Conservation (phyloP, 1,284 basidiomycete genomes). For the Volvariella volvacea region DNA sequence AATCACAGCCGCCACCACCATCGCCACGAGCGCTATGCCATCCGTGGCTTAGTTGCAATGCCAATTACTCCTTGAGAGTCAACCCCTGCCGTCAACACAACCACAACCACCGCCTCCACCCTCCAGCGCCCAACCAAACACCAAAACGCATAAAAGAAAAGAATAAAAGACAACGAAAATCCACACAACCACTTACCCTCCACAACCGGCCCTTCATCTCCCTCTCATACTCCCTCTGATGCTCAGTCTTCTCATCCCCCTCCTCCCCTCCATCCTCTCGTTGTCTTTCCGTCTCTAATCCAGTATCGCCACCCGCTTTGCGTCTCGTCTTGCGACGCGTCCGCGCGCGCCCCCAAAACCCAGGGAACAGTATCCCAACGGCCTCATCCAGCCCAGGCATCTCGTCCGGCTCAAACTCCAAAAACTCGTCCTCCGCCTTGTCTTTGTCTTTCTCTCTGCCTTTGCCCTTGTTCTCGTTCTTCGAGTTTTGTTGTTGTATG, state of each 20-base stretch:
- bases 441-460: conserved; percentile 17
- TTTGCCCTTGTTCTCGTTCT: neutral
- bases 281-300: conserved; percentile 14
- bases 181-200: conserved; percentile 60
- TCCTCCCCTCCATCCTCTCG: too few species aligned
- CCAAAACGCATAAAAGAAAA: too few species aligned
- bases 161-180: too few species aligned
- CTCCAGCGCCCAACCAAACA: conserved; percentile 10
- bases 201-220: conserved; percentile 63
- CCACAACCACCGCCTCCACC: too few species aligned
- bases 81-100: too few species aligned
- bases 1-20: too few species aligned
- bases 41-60: too few species aligned
- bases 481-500: too few species aligned
- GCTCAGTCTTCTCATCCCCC: conserved; percentile 26
- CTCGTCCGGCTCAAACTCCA: conserved; percentile 69
- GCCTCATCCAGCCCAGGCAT: conserved; percentile 63
- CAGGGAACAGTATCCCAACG: conserved; percentile 61
- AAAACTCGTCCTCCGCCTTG: conserved; percentile 36
- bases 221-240: conserved; percentile 56
- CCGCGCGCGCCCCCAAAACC: conserved; percentile 28
- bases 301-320: conserved; percentile 8
- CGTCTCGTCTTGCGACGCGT: too few species aligned
- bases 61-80: too few species aligned
- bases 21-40: too few species aligned